A percentile compares a stretch with the other conserved stretches of the same genome.
phyloP scores from a whole-genome alignment of 2,329 filamentous ascomycete species.

The Didymella glomerata region DNA sequence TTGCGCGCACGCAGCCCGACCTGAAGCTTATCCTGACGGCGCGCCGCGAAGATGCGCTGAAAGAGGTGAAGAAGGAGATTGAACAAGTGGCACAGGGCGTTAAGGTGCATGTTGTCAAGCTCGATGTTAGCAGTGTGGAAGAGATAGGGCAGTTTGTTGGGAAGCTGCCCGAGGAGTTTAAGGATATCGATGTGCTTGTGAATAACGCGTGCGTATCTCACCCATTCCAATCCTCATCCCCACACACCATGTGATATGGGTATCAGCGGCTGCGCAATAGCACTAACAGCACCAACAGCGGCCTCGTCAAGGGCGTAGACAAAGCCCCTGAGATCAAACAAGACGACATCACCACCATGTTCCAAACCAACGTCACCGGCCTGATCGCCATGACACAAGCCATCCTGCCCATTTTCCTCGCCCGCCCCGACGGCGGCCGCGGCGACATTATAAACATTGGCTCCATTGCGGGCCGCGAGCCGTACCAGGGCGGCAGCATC shows the following conservation, averaged over 20 bases:
- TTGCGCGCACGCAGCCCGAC: slow-evolving; percentile 83
- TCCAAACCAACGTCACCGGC: slow-evolving; percentile 91
- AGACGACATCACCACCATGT: slow-evolving; percentile 87
- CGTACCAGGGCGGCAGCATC: slow-evolving; percentile 85
- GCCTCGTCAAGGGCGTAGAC: slow-evolving; percentile 87
- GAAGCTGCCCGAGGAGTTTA: slow-evolving; percentile 80
- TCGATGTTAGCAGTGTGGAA: slow-evolving; percentile 84
- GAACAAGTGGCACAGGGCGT: slow-evolving; percentile 74
- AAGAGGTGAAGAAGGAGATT: slow-evolving; percentile 80
- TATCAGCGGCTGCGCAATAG: too few species aligned
- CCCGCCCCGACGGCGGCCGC: slow-evolving; percentile 71
- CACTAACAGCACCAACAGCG: slow-evolving; percentile 59
- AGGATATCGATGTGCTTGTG: slow-evolving; percentile 84
- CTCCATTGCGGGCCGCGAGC: slow-evolving; percentile 87
- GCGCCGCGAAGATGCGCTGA: slow-evolving; percentile 80
- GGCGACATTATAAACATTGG: slow-evolving; percentile 98
- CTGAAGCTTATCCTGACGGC: slow-evolving; percentile 89
- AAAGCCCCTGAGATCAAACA: slow-evolving; percentile 83
- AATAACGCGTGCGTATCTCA: slow-evolving; percentile 84
- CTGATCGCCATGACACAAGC: slow-evolving; percentile 97
- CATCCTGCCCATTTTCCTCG: slow-evolving; percentile 81
- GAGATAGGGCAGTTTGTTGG: slow-evolving; percentile 77
- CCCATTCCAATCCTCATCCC: too few species aligned
- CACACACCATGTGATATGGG: too few species aligned
- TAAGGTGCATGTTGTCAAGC: slow-evolving; percentile 80